Conservation (phyloP, 1,139 yeast genomes). For the Candida albicans region DNA sequence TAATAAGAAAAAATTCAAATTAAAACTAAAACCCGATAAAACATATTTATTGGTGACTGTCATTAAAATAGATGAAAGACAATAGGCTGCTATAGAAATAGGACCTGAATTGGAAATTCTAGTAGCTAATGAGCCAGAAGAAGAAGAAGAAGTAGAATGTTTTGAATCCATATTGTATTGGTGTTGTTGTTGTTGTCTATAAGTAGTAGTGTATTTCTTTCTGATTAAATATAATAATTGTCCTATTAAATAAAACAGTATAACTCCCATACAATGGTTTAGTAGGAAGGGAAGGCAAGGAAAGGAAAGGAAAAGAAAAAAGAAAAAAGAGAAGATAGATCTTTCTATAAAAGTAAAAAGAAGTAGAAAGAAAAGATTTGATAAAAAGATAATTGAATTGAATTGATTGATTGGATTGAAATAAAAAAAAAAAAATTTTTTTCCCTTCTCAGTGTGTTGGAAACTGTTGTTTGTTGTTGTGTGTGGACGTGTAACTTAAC, state of each 20-base stretch:
- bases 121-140: slow-evolving; percentile 15
- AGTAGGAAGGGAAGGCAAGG: neutral
- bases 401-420: too few species aligned
- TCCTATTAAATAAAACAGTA: slow-evolving; percentile 41
- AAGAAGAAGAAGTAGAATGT: slow-evolving; percentile 21
- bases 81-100: slow-evolving; percentile 81
- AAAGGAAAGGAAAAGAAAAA: neutral
- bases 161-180: slow-evolving; percentile 27
- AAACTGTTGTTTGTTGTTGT: too few species aligned
- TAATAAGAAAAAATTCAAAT: slow-evolving; percentile 86
- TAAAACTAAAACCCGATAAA: slow-evolving; percentile 77
- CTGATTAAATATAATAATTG: slow-evolving; percentile 36
- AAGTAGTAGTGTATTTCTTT: slow-evolving; percentile 18
- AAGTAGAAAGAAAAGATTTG: neutral
- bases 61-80: slow-evolving; percentile 92
- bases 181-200: slow-evolving; percentile 5
- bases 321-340: neutral
- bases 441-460: too few species aligned
- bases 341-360: too few species aligned
- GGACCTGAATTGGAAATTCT: slow-evolving; percentile 78
- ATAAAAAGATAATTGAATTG: too few species aligned
- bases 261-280: slow-evolving; percentile 40
- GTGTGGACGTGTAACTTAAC: too few species aligned
- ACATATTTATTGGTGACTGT: slow-evolving; percentile 97
- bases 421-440: too few species aligned